A percentile compares a stretch with the other conserved stretches of the same genome.
These are phyloP conservation scores for Carallia brachiata DNA, from an alignment of 345 rosid genomes.

Conservation along the genomic window DNA sequence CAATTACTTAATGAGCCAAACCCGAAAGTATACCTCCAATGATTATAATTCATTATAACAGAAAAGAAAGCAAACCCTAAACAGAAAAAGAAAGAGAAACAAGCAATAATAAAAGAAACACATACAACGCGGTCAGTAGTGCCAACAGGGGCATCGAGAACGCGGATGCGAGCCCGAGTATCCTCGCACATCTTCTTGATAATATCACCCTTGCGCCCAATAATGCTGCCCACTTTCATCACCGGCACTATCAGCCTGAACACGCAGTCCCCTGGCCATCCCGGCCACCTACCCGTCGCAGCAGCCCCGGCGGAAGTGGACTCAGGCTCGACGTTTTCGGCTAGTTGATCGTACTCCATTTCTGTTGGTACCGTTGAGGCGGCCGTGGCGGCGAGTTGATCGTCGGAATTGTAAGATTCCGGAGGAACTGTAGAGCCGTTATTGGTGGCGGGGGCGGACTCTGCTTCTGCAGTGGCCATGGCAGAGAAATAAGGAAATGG, in stretches of 20 bases:
- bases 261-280: conserved; percentile 87
- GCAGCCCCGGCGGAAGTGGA: background rate
- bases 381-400: background rate
- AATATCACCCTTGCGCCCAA: conserved; percentile 81
- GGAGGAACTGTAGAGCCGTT: background rate
- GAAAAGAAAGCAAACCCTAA: no score
- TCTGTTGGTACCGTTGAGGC: no score
- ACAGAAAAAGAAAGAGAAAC: no score
- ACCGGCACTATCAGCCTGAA: conserved; percentile 78
- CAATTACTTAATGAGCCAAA: no score
- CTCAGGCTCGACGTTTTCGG: background rate
- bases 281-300: conserved; percentile 49
- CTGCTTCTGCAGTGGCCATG: background rate
- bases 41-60: no score
- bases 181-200: conserved; percentile 89
- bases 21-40: no score
- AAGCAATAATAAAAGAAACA: background rate
- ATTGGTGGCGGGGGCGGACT: background rate
- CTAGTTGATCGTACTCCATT: background rate
- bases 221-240: conserved; percentile 72
- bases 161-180: conserved; percentile 79
- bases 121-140: conserved; percentile 73
- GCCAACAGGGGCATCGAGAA: conserved; percentile 60
- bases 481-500: background rate
- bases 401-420: background rate